Percentiles rank a stretch among this genome's conserved stretches.
phyloP scores from a whole-genome alignment of 75 land plant genomes.

The Ceratopteris richardii region DNA sequence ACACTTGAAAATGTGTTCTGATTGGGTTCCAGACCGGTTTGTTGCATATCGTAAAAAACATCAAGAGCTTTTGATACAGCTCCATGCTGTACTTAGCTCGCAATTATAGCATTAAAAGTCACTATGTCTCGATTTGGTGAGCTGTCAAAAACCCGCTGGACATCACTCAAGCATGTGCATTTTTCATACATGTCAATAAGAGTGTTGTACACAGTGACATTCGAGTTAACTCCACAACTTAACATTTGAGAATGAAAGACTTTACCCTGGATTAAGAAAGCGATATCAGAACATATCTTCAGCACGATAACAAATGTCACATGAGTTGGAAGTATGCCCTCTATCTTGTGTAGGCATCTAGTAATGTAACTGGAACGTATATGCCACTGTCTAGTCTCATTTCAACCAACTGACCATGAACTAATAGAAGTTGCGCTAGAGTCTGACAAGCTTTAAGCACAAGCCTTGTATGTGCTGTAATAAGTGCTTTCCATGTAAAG shows the following conservation, averaged over 20 bases:
- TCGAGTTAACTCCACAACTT: conserved; percentile 22
- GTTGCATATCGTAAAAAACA: conserved; percentile 21
- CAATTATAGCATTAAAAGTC: conserved; percentile 32
- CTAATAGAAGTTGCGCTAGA: neutral
- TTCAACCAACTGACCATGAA: neutral
- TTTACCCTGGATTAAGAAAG: conserved; percentile 19
- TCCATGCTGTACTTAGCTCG: conserved; percentile 20
- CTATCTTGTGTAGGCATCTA: conserved; percentile 37
- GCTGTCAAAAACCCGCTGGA: conserved; percentile 26
- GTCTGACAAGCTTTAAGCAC: conserved; percentile 52
- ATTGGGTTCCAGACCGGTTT: conserved; percentile 11
- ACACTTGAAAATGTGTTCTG: conserved; percentile 14
- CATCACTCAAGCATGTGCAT: conserved; percentile 28
- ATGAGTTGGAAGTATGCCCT: conserved; percentile 35
- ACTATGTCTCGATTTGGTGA: conserved; percentile 27
- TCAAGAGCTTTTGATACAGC: conserved; percentile 12
- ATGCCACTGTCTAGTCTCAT: neutral
- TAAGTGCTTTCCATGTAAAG: conserved; percentile 50
- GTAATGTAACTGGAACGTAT: conserved; percentile 25
- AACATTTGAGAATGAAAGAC: conserved; percentile 52
- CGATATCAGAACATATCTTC: conserved; percentile 38
- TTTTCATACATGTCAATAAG: conserved; percentile 66
- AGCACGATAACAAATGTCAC: conserved; percentile 49
- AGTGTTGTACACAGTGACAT: conserved; percentile 50
- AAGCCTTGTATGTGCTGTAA: conserved; percentile 32